Evolutionary conservation across 805 yeast species (phyloP).

Genomic region (Metschnikowia amazonensis): DNA sequence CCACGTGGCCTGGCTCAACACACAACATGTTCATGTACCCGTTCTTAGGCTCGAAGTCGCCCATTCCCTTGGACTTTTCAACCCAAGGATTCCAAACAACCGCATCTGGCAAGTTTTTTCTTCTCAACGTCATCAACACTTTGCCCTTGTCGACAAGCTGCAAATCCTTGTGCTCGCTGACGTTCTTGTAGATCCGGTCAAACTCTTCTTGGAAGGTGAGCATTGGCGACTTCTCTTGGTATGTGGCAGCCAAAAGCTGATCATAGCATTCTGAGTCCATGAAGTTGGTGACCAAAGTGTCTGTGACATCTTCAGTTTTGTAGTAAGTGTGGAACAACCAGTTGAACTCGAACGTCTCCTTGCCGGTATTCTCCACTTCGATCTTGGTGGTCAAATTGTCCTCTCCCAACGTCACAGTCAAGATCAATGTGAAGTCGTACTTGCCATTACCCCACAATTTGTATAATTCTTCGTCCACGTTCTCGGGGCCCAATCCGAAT

Average conservation of each 20-base stretch:
- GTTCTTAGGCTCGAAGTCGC: conserved; percentile 79
- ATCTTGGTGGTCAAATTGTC: conserved; percentile 63
- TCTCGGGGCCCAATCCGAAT: conserved; percentile 86
- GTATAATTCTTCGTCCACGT: conserved; percentile 59
- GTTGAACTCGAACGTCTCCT: conserved; percentile 71
- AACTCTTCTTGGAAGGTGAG: conserved; percentile 71
- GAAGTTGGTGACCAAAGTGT: conserved; percentile 71
- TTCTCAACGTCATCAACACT: conserved; percentile 62
- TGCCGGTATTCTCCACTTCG: conserved; percentile 71
- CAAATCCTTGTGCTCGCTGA: conserved; percentile 50
- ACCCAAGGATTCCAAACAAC: conserved; percentile 99
- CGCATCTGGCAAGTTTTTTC: conserved; percentile 59
- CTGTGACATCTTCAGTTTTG: conserved; percentile 70
- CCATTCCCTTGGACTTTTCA: conserved; percentile 75
- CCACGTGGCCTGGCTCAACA: conserved; percentile 89
- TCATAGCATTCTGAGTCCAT: conserved; percentile 71
- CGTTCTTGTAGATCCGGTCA: conserved; percentile 76
- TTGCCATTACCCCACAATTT: conserved; percentile 49
- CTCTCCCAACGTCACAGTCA: conserved; percentile 55
- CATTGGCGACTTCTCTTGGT: conserved; percentile 72
- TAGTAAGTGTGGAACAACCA: conserved; percentile 94
- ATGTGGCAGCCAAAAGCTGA: conserved; percentile 62
- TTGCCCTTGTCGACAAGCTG: conserved; percentile 71
- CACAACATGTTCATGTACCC: conserved; percentile 90
- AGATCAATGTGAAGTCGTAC: conserved; percentile 73